Conservation (phyloP, 192 early-diverging fungal genomes). For the Polychytrium aggregatum region DNA sequence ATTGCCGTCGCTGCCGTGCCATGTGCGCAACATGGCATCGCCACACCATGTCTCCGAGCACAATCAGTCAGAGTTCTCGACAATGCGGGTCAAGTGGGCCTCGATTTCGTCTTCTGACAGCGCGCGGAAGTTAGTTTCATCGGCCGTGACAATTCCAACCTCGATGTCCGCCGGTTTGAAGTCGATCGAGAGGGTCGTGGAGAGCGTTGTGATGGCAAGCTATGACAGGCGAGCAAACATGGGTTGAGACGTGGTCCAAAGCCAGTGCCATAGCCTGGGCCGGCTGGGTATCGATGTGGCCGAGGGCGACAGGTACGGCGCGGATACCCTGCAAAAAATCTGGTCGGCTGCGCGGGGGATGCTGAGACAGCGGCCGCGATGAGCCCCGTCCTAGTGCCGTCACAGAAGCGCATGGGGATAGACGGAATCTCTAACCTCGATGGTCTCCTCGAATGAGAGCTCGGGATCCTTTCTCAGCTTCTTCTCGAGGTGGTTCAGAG, state of each 20-base stretch:
- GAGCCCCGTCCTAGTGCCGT: too few relatives aligned
- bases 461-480: constrained; percentile 86
- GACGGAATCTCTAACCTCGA: constrained; percentile 71
- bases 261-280: too few relatives aligned
- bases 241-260: neutral
- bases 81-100: constrained; percentile 72
- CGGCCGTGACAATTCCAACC: constrained; percentile 74
- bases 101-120: constrained; percentile 79
- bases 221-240: constrained; percentile 13
- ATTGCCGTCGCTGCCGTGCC: too few relatives aligned
- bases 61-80: constrained; percentile 50
- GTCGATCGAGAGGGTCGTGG: constrained; percentile 81
- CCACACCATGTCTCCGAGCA: too few relatives aligned
- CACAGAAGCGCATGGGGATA: too few relatives aligned
- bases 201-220: constrained; percentile 90
- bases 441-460: constrained; percentile 71
- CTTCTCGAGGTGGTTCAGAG: constrained; percentile 94
- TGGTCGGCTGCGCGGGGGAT: too few relatives aligned
- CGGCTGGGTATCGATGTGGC: too few relatives aligned
- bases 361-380: too few relatives aligned
- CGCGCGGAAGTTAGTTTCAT: constrained; percentile 64
- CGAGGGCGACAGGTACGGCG: too few relatives aligned
- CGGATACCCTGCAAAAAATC: too few relatives aligned
- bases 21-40: neutral
- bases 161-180: constrained; percentile 97